Evolutionary conservation across 2,329 filamentous ascomycete genomes (phyloP).

Genomic region (Botrytis deweyae): DNA sequence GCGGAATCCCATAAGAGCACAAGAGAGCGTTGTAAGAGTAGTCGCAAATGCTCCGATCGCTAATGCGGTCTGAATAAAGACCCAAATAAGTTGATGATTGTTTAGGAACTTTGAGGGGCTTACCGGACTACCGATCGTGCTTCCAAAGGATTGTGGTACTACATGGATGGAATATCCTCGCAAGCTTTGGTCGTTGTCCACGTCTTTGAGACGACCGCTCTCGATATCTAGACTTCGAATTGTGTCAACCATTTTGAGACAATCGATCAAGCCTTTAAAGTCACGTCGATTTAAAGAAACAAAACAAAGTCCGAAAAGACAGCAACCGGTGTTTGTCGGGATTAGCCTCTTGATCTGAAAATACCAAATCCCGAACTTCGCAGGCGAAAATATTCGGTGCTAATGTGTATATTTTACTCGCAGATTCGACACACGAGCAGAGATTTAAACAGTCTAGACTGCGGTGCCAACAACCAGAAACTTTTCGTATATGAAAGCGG

Average conservation of each 20-base stretch:
- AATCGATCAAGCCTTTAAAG: not conserved
- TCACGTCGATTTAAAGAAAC: not conserved
- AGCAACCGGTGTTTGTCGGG: not conserved
- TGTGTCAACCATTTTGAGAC: not conserved
- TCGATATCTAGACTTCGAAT: not conserved
- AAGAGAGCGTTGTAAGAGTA: constrained; percentile 53
- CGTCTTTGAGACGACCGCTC: not conserved
- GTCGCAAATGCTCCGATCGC: constrained; percentile 55
- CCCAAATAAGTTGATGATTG: not conserved
- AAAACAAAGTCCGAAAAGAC: not conserved
- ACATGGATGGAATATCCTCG: constrained; percentile 2
- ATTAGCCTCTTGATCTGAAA: not conserved
- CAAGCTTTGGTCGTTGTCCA: not conserved
- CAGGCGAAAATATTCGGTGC: too few relatives aligned
- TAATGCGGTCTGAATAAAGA: constrained; percentile 44
- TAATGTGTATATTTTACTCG: not conserved
- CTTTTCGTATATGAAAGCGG: not conserved
- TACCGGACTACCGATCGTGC: not conserved
- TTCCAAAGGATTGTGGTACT: not conserved
- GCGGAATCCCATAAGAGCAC: constrained; percentile 56
- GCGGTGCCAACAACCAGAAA: not conserved
- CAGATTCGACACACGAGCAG: too few relatives aligned
- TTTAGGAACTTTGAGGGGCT: not conserved
- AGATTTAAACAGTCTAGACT: not conserved
- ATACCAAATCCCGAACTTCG: not conserved